Evolutionary conservation across 768 basidiomycete species (phyloP).

Genomic region (Trametes coccinea): DNA sequence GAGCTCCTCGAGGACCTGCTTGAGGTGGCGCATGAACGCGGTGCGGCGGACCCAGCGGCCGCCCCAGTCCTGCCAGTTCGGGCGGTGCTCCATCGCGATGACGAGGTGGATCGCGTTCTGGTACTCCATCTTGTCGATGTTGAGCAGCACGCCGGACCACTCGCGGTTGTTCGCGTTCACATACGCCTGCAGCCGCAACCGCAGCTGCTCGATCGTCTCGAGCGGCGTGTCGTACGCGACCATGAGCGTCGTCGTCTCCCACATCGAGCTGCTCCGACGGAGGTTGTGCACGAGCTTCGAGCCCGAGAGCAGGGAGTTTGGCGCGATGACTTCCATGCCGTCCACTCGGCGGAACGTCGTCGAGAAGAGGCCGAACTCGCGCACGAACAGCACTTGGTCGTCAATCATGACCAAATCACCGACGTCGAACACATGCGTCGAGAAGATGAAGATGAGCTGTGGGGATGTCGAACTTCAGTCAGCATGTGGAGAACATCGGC

Average conservation of each 20-base stretch:
- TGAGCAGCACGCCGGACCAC: slow-evolving; percentile 63
- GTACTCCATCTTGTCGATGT: slow-evolving; percentile 80
- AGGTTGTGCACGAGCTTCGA: slow-evolving; percentile 79
- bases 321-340: slow-evolving; percentile 77
- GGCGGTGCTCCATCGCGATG: slow-evolving; percentile 73
- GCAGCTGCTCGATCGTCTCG: slow-evolving; percentile 68
- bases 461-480: too few relatives aligned
- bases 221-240: slow-evolving; percentile 72
- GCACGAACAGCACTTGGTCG: slow-evolving; percentile 60
- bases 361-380: slow-evolving; percentile 79
- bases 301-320: slow-evolving; percentile 69
- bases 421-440: slow-evolving; percentile 83
- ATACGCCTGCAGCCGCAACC: slow-evolving; percentile 54
- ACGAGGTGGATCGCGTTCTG: slow-evolving; percentile 70
- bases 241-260: slow-evolving; percentile 69
- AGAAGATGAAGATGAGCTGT: slow-evolving; percentile 82
- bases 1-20: slow-evolving; percentile 69
- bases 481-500: background rate
- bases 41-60: slow-evolving; percentile 76
- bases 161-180: slow-evolving; percentile 66
- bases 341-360: slow-evolving; percentile 81
- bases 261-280: slow-evolving; percentile 74
- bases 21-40: slow-evolving; percentile 73
- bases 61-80: slow-evolving; percentile 89
- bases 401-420: slow-evolving; percentile 85